Percentiles rank a stretch among this genome's conserved stretches.
Evolutionary conservation across 1,284 basidiomycete species (phyloP).

Genomic region (Heterobasidion annosum): DNA sequence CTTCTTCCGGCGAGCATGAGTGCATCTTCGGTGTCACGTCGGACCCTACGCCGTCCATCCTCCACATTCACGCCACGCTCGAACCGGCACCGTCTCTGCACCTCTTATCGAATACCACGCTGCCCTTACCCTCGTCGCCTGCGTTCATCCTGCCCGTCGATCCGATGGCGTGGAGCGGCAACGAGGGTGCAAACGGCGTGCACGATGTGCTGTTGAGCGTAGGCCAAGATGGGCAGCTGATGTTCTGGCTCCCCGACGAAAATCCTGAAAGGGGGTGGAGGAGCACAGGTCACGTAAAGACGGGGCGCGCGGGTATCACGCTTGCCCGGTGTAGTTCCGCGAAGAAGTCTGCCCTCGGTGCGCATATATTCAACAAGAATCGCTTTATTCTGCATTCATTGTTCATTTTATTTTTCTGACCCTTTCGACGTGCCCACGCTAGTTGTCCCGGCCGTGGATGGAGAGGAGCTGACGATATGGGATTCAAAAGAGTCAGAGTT

Average conservation of each 20-base stretch:
- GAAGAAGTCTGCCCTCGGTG: slow-evolving; percentile 80
- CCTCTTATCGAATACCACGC: slow-evolving; percentile 32
- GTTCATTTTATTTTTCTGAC: neutral
- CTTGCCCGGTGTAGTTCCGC: slow-evolving; percentile 80
- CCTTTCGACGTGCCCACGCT: neutral
- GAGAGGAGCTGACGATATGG: slow-evolving; percentile 85
- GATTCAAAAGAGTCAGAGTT: slow-evolving; percentile 93
- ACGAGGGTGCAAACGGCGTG: slow-evolving; percentile 20
- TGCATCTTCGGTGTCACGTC: slow-evolving; percentile 55
- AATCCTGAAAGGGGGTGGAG: slow-evolving; percentile 39
- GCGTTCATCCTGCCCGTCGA: slow-evolving; percentile 72
- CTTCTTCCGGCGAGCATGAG: slow-evolving; percentile 27
- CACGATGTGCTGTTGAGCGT: slow-evolving; percentile 77
- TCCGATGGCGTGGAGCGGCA: slow-evolving; percentile 79
- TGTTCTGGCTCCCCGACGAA: slow-evolving; percentile 73
- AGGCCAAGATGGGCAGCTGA: slow-evolving; percentile 62
- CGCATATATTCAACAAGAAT: slow-evolving; percentile 5
- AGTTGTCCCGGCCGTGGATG: slow-evolving; percentile 49
- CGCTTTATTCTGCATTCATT: slow-evolving; percentile 1
- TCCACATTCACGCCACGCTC: slow-evolving; percentile 33
- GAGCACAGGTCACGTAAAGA: slow-evolving; percentile 68
- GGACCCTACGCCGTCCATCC: slow-evolving; percentile 33
- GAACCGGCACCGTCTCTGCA: slow-evolving; percentile 20
- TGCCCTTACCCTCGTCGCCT: slow-evolving; percentile 42
- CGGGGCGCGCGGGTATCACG: slow-evolving; percentile 52